Evolutionary conservation across 345 rosid species (phyloP).

Genomic region (Jatropha curcas): DNA sequence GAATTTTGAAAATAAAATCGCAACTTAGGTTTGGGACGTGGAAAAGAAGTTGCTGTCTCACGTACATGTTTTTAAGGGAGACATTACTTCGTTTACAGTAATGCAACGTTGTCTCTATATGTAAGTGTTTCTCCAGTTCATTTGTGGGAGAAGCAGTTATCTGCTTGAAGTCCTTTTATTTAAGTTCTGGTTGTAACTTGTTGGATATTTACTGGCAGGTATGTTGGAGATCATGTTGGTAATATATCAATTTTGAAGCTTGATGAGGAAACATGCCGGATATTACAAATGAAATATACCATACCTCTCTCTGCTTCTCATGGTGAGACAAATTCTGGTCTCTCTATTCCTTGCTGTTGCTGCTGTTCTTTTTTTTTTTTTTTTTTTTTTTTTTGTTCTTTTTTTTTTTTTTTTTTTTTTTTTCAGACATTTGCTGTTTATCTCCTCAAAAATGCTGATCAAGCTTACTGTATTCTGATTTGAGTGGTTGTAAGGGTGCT

Average conservation of each 20-base stretch:
- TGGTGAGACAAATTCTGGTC: slow-evolving; percentile 41
- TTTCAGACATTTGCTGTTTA: too few species aligned
- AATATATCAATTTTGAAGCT: slow-evolving; percentile 66
- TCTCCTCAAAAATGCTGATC: not conserved
- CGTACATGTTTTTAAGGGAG: slow-evolving; percentile 48
- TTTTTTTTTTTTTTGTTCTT: not conserved
- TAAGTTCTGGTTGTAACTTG: not conserved
- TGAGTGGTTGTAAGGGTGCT: too few species aligned
- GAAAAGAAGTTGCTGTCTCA: slow-evolving; percentile 62
- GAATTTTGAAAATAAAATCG: slow-evolving; percentile 17
- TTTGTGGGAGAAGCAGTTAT: not conserved
- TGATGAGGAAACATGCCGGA: slow-evolving; percentile 43
- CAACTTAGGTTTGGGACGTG: slow-evolving; percentile 77
- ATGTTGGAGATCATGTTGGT: slow-evolving; percentile 77
- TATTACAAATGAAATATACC: slow-evolving; percentile 57
- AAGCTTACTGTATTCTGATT: not conserved
- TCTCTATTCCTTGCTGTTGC: not conserved
- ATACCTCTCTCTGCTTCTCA: slow-evolving; percentile 73
- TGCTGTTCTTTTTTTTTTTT: not conserved
- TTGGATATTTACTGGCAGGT: slow-evolving; percentile 45
- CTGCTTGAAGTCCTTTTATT: not conserved
- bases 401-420: too few species aligned
- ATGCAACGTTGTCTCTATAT: slow-evolving; percentile 61
- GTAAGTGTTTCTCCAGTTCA: slow-evolving; percentile 46
- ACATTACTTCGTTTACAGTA: slow-evolving; percentile 64